phyloP scores from a whole-genome alignment of 495 filamentous ascomycete species.

The Lindgomyces ingoldianus region DNA sequence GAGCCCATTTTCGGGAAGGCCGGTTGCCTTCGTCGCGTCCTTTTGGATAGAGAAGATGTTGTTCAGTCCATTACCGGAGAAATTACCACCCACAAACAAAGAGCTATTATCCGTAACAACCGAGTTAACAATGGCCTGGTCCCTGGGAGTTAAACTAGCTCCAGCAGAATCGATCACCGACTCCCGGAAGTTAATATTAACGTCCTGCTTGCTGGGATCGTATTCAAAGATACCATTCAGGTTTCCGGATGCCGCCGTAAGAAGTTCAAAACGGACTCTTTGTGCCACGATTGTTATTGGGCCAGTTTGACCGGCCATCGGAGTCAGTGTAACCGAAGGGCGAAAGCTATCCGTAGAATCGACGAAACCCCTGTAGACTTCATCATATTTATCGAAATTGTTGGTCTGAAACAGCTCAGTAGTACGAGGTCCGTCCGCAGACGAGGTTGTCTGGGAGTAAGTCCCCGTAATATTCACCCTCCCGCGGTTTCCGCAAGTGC shows the following conservation, averaged over 20 bases:
- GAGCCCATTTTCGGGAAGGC: constrained; percentile 68
- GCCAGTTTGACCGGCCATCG: constrained; percentile 64
- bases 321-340: constrained; percentile 76
- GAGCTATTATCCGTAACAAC: constrained; percentile 60
- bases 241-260: constrained; percentile 63
- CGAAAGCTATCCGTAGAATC: constrained; percentile 76
- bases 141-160: constrained; percentile 54
- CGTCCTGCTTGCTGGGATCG: constrained; percentile 61
- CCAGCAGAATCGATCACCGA: constrained; percentile 77
- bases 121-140: constrained; percentile 64
- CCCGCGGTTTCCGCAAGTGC: constrained; percentile 72
- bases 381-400: constrained; percentile 90
- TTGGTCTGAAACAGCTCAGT: constrained; percentile 80
- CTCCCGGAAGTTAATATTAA: constrained; percentile 64
- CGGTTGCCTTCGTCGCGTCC: constrained; percentile 53
- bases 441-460: constrained; percentile 52
- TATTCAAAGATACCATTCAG: constrained; percentile 93
- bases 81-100: constrained; percentile 83
- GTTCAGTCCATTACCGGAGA: constrained; percentile 62
- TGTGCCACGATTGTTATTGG: constrained; percentile 79
- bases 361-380: constrained; percentile 79
- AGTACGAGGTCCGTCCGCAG: constrained; percentile 45
- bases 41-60: constrained; percentile 76
- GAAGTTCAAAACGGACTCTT: constrained; percentile 72
- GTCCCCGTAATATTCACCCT: constrained; percentile 76